Evolutionary conservation across 805 yeast species (phyloP).

Genomic region (Pichia membranifaciens): DNA sequence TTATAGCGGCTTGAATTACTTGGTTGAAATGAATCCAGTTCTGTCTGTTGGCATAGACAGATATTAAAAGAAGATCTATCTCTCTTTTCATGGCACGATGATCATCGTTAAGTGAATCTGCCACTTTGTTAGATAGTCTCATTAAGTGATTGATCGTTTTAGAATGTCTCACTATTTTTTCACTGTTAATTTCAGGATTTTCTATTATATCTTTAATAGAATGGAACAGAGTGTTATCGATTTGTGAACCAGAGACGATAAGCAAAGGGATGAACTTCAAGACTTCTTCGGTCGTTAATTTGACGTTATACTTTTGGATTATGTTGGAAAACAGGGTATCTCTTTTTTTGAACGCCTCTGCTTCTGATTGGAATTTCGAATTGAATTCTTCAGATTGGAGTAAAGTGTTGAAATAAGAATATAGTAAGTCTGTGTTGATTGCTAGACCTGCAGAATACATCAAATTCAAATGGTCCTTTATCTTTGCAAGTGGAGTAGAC

Average conservation of each 20-base stretch:
- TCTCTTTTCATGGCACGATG: constrained; percentile 3
- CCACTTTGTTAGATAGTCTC: constrained; percentile 1
- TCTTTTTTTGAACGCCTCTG: constrained; percentile 20
- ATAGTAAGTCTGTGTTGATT: constrained; percentile 20
- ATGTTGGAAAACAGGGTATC: constrained; percentile 15
- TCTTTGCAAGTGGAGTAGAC: constrained; percentile 15
- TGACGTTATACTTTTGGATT: constrained; percentile 21
- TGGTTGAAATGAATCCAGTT: constrained; percentile 14
- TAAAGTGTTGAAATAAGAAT: constrained; percentile 17
- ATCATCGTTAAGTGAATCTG: background rate
- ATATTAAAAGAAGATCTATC: constrained; percentile 14
- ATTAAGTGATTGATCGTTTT: constrained; percentile 5
- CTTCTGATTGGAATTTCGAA: constrained; percentile 4
- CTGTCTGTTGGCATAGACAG: constrained; percentile 16
- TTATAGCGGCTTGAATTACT: constrained; percentile 11
- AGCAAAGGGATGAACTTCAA: constrained; percentile 22
- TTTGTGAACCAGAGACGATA: constrained; percentile 25
- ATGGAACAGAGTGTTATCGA: constrained; percentile 21
- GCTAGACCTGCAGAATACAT: constrained; percentile 28
- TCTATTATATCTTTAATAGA: constrained; percentile 13
- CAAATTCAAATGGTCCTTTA: constrained; percentile 23
- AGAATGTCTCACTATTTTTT: constrained; percentile 10
- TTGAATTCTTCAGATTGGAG: constrained; percentile 29
- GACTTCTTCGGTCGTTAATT: constrained; percentile 16
- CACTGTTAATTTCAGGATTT: background rate